Conservation (phyloP, 2,329 filamentous ascomycete species). For the Stromatinia cepivora region DNA sequence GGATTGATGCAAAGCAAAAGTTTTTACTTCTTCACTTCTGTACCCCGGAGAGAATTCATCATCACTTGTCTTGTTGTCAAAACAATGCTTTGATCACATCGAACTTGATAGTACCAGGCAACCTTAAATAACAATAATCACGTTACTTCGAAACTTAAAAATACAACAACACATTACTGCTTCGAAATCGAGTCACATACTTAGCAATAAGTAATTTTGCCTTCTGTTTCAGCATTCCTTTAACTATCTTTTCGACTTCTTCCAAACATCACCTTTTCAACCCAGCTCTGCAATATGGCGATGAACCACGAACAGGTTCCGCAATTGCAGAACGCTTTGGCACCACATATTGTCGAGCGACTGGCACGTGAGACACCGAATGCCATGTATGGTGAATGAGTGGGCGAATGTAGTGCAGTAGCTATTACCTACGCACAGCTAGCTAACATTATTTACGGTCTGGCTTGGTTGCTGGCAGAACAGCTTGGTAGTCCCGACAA, state of each 20-base stretch:
- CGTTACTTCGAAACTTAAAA: background rate
- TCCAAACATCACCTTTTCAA: too few species aligned
- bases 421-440: background rate
- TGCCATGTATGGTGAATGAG: background rate
- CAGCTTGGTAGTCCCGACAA: background rate
- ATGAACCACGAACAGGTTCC: background rate
- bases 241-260: rapidly evolving
- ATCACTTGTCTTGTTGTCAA: background rate
- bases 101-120: background rate
- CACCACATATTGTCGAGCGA: background rate
- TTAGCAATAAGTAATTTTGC: background rate
- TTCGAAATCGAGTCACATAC: too few species aligned
- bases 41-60: background rate
- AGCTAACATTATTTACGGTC: background rate
- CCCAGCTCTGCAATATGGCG: background rate
- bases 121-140: background rate
- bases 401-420: background rate
- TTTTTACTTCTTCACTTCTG: background rate
- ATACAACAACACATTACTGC: background rate
- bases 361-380: background rate
- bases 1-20: background rate
- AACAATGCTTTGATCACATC: background rate
- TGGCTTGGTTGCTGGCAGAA: conserved; percentile 22
- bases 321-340: background rate
- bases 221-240: background rate